These are phyloP conservation scores for Amphichorda felina DNA, from an alignment of 2,329 filamentous ascomycete species.

Conservation along the genomic window DNA sequence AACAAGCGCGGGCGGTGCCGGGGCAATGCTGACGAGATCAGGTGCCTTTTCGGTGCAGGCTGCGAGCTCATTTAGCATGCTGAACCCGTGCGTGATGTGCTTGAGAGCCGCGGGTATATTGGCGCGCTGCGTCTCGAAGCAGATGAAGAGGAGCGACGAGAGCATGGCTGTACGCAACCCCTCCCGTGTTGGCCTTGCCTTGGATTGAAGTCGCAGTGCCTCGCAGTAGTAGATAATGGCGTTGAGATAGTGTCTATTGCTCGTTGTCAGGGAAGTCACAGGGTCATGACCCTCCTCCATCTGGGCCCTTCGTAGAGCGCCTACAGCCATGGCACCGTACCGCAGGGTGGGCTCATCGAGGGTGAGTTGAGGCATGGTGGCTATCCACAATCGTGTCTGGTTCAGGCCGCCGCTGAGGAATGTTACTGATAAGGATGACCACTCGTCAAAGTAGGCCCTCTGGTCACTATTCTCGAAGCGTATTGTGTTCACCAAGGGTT, in stretches of 20 bases:
- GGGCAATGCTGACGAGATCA: slow-evolving; percentile 22
- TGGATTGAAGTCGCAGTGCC: slow-evolving; percentile 25
- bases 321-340: slow-evolving; percentile 27
- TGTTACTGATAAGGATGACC: slow-evolving; percentile 19
- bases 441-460: slow-evolving; percentile 23
- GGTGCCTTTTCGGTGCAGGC: slow-evolving; percentile 21
- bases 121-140: slow-evolving; percentile 26
- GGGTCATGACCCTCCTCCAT: slow-evolving; percentile 10
- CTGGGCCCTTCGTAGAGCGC: slow-evolving; percentile 23
- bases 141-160: slow-evolving; percentile 26
- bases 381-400: slow-evolving; percentile 23
- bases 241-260: slow-evolving; percentile 25
- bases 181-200: slow-evolving; percentile 21
- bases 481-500: slow-evolving; percentile 19
- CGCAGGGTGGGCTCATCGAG: slow-evolving; percentile 22
- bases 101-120: slow-evolving; percentile 26
- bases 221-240: slow-evolving; percentile 27
- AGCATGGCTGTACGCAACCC: slow-evolving; percentile 24
- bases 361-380: slow-evolving; percentile 26
- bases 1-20: slow-evolving; percentile 21
- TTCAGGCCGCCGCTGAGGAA: slow-evolving; percentile 22
- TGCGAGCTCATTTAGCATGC: slow-evolving; percentile 25
- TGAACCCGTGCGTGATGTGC: slow-evolving; percentile 26
- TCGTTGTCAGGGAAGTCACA: slow-evolving; percentile 8
- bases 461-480: slow-evolving; percentile 21